These are phyloP conservation scores for Millerozyma acaciae DNA, from an alignment of 805 yeast species.

Conservation along the genomic window DNA sequence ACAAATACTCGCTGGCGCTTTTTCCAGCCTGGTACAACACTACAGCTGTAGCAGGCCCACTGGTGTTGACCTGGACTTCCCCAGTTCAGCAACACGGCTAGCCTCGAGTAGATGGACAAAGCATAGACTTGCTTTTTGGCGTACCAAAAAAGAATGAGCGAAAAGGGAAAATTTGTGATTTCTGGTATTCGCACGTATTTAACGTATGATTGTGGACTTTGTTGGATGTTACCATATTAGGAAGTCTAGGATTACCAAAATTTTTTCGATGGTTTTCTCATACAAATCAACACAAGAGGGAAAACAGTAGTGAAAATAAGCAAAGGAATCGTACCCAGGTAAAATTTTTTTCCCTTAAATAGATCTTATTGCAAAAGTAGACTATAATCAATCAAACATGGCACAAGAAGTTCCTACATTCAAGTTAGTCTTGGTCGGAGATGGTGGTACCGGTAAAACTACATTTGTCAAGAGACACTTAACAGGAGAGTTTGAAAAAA, in stretches of 20 bases:
- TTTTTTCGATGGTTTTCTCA: slow-evolving; percentile 5
- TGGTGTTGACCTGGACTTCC: no score
- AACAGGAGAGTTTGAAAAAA: slow-evolving; percentile 99
- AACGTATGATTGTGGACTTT: neutral
- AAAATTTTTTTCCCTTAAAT: slow-evolving; percentile 1
- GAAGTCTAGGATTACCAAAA: no score
- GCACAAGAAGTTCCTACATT: slow-evolving; percentile 90
- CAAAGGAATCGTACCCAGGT: neutral
- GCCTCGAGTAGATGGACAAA: no score
- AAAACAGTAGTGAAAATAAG: neutral
- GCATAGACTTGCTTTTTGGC: no score
- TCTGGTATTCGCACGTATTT: no score
- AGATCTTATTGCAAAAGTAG: neutral
- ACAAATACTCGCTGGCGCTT: no score
- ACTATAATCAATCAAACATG: slow-evolving; percentile 39
- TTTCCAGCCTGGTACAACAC: no score
- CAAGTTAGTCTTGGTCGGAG: slow-evolving; percentile 98
- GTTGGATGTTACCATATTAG: no score
- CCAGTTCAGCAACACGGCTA: no score
- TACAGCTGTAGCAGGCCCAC: no score
- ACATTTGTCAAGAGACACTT: slow-evolving; percentile 99
- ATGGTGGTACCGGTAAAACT: slow-evolving; percentile 99
- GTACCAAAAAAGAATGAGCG: no score
- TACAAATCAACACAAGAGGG: slow-evolving; percentile 5
- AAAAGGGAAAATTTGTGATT: no score